Evolutionary conservation across 768 basidiomycete species (phyloP), one percentile per base, ranked within the genome.

Genomic region (Suillus ampliporus): DNA sequence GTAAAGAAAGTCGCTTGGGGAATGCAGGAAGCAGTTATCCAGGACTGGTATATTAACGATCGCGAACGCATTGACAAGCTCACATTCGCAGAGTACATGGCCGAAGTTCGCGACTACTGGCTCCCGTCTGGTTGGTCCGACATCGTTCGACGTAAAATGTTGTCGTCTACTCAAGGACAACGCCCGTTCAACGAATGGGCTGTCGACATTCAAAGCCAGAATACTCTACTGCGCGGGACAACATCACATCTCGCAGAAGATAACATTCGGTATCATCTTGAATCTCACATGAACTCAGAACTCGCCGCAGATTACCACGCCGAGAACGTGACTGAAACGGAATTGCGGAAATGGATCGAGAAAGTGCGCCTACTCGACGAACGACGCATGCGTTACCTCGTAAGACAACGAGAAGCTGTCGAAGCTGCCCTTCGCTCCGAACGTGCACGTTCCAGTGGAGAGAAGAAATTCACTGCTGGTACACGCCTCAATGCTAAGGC

Each of bases 241-340:
- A 8, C 58, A 1, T 67, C 63, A 1, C 64, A 69, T 43, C 60
- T 71, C 1, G n/a, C 19, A 9, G 48, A 68, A 1, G 46, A 19
- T 0, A 23, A 21, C 4, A 57, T 73, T 2, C 52, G 57, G 9
- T 53, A 58, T 23, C 67, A 65, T n/a, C 63, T 71, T 10, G 64
- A 70, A 37, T 62, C 71, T 1, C 48, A 62, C n/a, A 64, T 71
- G 62, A 50, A 67, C 15, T 15, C 40, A 0, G 53, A 67, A 1
- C 65, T 75, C 1, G 31, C 43, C 5, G 23, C 28, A 1, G 52
- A 57, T 2, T 68, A 64, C 43, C n/a, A 43, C 3, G n/a, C 38
- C 1, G 38, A 41, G 1, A 35, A 35, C 43, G 34, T 17, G 2
- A 46, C 13, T 1, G 64, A 67, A 51, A 38, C 48, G 23, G 26